These are phyloP conservation scores for Acacia crassicarpa DNA, from an alignment of 306 rosid species.

Conservation along the genomic window DNA sequence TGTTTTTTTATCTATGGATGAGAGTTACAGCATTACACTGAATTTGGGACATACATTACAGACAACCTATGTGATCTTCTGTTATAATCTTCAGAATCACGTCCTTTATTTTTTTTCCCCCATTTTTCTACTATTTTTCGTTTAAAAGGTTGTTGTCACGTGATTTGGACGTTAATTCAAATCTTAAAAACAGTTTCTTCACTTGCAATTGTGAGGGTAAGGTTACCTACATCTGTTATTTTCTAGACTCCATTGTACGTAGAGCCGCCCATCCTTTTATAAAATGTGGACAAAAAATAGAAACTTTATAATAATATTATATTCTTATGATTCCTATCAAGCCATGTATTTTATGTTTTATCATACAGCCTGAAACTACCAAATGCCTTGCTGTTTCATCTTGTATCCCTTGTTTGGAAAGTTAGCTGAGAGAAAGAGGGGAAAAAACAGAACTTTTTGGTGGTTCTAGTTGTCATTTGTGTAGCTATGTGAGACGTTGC, in stretches of 20 bases:
- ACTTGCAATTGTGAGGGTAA: too few species aligned
- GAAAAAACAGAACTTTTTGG: constrained; percentile 29
- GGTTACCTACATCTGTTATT: too few species aligned
- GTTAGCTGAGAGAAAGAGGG: background rate
- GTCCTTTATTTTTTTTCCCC: too few species aligned
- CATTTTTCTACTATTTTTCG: too few species aligned
- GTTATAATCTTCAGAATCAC: background rate
- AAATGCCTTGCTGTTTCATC: constrained; percentile 17
- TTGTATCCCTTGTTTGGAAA: background rate
- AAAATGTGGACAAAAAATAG: background rate
- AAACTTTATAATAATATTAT: background rate
- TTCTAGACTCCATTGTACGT: too few species aligned
- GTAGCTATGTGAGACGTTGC: constrained; percentile 47
- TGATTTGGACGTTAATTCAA: too few species aligned
- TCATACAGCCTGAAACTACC: constrained; percentile 13
- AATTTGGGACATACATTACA: background rate
- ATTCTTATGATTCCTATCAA: constrained; percentile 1
- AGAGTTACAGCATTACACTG: background rate
- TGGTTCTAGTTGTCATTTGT: constrained; percentile 62
- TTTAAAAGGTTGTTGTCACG: too few species aligned
- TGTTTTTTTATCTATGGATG: background rate
- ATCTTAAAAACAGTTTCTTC: too few species aligned
- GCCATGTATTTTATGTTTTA: background rate
- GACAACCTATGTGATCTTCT: background rate
- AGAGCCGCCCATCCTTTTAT: too few species aligned